Evolutionary conservation across 2,329 filamentous ascomycete species (phyloP).

Genomic region (Xylariales sp.): DNA sequence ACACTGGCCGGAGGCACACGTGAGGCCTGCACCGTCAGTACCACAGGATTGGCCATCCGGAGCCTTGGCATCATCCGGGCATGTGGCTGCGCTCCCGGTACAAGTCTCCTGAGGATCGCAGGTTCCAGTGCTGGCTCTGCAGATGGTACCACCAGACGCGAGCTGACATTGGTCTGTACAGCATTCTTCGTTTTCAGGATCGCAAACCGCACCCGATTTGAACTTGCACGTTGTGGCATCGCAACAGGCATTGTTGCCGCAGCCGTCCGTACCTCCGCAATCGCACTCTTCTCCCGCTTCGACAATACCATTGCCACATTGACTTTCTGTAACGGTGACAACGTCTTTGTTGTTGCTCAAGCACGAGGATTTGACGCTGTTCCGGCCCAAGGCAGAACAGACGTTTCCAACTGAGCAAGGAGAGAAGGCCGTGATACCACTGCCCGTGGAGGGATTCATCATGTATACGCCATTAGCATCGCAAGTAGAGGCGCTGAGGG

Average conservation of each 20-base stretch:
- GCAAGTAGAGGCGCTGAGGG: conserved; percentile 62
- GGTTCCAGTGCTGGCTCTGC: conserved; percentile 69
- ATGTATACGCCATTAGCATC: conserved; percentile 76
- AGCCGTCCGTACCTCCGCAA: conserved; percentile 73
- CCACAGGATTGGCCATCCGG: conserved; percentile 72
- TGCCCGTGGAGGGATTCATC: conserved; percentile 88
- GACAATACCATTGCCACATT: conserved; percentile 96
- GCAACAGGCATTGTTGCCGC: conserved; percentile 75
- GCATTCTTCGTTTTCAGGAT: conserved; percentile 77
- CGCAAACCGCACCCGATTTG: conserved; percentile 69
- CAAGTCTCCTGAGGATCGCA: conserved; percentile 88
- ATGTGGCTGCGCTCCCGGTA: conserved; percentile 64
- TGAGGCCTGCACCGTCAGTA: conserved; percentile 52
- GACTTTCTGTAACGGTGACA: conserved; percentile 71
- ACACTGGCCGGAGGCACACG: conserved; percentile 89
- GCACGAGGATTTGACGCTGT: conserved; percentile 71
- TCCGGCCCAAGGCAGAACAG: conserved; percentile 75
- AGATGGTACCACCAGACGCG: conserved; percentile 64
- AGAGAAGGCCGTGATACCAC: conserved; percentile 74
- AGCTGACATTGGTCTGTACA: conserved; percentile 66
- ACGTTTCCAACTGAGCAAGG: conserved; percentile 90
- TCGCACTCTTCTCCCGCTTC: conserved; percentile 93
- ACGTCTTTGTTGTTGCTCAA: conserved; percentile 83
- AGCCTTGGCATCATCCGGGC: conserved; percentile 67
- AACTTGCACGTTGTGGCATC: conserved; percentile 84